phyloP scores from a whole-genome alignment of 257 asterid genomes.

The Scutellaria minor region DNA sequence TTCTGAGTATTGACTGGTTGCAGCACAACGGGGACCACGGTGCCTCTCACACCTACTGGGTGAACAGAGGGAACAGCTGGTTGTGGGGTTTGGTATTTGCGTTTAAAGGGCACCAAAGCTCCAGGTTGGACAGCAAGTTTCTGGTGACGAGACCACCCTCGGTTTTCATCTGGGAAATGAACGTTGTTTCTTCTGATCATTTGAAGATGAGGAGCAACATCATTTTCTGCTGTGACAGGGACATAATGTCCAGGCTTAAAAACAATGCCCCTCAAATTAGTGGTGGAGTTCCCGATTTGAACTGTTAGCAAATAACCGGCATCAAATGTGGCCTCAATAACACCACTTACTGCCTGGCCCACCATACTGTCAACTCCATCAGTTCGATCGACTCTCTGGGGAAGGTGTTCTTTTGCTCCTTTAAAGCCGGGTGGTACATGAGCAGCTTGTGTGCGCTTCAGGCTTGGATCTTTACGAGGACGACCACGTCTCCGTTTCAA shows the following conservation, averaged over 20 bases:
- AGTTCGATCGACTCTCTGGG: slow-evolving; percentile 38
- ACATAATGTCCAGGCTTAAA: slow-evolving; percentile 81
- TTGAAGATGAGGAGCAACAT: slow-evolving; percentile 76
- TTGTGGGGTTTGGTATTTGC: slow-evolving; percentile 38
- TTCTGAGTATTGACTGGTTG: slow-evolving; percentile 54
- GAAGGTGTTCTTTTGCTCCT: slow-evolving; percentile 40
- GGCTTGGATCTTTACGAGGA: slow-evolving; percentile 54
- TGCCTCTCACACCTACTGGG: slow-evolving; percentile 63
- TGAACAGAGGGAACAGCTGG: slow-evolving; percentile 49
- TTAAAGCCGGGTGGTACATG: slow-evolving; percentile 53
- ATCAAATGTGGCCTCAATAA: slow-evolving; percentile 84
- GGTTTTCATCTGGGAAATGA: slow-evolving; percentile 46
- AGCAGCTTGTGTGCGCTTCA: slow-evolving; percentile 31
- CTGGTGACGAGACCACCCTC: slow-evolving; percentile 39
- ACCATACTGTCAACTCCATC: slow-evolving; percentile 45
- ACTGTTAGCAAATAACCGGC: slow-evolving; percentile 83
- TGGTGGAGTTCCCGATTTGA: slow-evolving; percentile 68
- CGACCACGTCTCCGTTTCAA: slow-evolving; percentile 57
- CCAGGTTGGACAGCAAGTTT: slow-evolving; percentile 39
- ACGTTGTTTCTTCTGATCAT: slow-evolving; percentile 68
- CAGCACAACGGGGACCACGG: slow-evolving; percentile 64
- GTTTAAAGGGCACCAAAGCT: slow-evolving; percentile 44
- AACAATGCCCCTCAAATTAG: slow-evolving; percentile 75
- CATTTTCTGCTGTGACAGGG: slow-evolving; percentile 80
- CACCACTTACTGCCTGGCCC: slow-evolving; percentile 86